Conservation (phyloP, 2,329 filamentous ascomycete species). For the Alternaria sp. region DNA sequence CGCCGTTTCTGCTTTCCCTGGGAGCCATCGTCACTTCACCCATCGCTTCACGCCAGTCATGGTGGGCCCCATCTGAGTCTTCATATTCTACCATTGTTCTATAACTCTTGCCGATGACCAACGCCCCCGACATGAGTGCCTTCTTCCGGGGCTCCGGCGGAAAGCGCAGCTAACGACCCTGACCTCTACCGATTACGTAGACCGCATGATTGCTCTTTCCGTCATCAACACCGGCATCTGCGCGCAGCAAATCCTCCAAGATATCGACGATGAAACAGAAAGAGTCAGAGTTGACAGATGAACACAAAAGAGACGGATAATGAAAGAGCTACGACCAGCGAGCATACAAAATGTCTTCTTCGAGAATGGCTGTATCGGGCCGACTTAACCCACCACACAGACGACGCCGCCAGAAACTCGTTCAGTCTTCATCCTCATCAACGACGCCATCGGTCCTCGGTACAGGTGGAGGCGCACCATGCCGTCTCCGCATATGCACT, state of each 20-base stretch:
- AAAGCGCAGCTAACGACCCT: not conserved
- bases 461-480: slow-evolving; percentile 14
- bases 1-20: not conserved
- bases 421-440: not conserved
- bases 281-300: not conserved
- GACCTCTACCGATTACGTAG: not conserved
- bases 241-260: not conserved
- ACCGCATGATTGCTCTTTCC: not conserved
- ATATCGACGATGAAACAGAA: not conserved
- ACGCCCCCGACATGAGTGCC: not conserved
- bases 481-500: slow-evolving; percentile 25
- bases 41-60: not conserved
- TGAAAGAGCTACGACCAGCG: not conserved
- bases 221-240: not conserved
- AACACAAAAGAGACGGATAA: not conserved
- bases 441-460: not conserved
- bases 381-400: not conserved
- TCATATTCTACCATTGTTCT: not conserved
- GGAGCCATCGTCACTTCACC: not conserved
- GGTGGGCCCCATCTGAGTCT: not conserved
- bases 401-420: not conserved
- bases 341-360: not conserved
- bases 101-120: not conserved
- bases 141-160: not conserved
- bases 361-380: not conserved